These are phyloP conservation scores for Phialophora chinensis DNA, from an alignment of 2,329 filamentous ascomycete species.

Conservation along the genomic window DNA sequence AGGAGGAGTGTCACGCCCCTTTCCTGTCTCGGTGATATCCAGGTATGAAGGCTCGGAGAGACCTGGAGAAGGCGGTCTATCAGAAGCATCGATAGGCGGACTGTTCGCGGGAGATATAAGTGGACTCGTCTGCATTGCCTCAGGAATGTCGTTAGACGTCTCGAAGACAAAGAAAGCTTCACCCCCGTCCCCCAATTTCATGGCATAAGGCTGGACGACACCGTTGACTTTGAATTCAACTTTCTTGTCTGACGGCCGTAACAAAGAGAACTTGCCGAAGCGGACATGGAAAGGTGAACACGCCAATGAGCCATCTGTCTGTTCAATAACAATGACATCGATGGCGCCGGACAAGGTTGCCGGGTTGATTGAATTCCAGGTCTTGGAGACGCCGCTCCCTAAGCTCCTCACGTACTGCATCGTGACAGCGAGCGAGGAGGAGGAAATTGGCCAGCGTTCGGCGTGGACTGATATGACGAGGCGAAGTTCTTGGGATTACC, in stretches of 20 bases:
- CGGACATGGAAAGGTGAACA: constrained; percentile 98
- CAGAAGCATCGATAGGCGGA: constrained; percentile 55
- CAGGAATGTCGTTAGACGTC: constrained; percentile 89
- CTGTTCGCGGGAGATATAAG: constrained; percentile 88
- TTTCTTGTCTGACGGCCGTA: constrained; percentile 97
- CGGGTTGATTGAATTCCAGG: constrained; percentile 99
- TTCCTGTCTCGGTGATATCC: constrained; percentile 48
- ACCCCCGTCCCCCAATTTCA: constrained; percentile 97
- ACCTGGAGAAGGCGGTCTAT: constrained; percentile 38
- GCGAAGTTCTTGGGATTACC: constrained; percentile 9
- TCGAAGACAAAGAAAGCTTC: constrained; percentile 99
- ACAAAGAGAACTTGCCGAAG: constrained; percentile 96
- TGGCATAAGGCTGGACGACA: constrained; percentile 87
- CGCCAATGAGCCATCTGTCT: constrained; percentile 81
- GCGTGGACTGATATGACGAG: constrained; percentile 6
- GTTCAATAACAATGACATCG: constrained; percentile 97
- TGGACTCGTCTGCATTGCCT: constrained; percentile 90
- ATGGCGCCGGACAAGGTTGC: constrained; percentile 96
- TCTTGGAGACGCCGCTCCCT: constrained; percentile 93
- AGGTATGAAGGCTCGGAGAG: constrained; percentile 59
- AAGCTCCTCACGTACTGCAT: constrained; percentile 99
- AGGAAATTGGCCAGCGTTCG: background rate
- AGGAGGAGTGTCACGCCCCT: constrained; percentile 29
- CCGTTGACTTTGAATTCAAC: constrained; percentile 97
- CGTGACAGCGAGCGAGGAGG: constrained; percentile 30